phyloP scores from a whole-genome alignment of 495 filamentous ascomycete species.

The Lepraria neglecta region DNA sequence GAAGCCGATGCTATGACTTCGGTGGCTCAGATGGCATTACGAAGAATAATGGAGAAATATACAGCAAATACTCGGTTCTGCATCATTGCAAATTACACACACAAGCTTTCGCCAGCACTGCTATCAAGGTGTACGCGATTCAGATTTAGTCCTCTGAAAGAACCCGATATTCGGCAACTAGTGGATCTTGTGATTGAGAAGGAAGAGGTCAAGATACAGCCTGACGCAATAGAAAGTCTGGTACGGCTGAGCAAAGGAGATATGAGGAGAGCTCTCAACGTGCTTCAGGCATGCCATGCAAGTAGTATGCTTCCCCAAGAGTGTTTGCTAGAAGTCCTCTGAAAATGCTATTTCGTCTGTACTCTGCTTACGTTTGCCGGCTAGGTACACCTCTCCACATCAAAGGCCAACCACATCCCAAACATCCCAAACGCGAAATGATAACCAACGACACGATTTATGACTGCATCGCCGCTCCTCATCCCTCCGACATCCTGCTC shows the following conservation, averaged over 20 bases:
- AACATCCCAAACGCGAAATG: slow-evolving; percentile 57
- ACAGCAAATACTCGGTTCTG: slow-evolving; percentile 97
- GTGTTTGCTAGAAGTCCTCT: background rate
- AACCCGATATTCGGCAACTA: slow-evolving; percentile 69
- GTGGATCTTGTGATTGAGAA: slow-evolving; percentile 88
- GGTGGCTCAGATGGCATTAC: slow-evolving; percentile 92
- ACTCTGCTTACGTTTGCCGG: background rate
- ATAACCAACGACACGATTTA: slow-evolving; percentile 93
- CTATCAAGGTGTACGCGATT: slow-evolving; percentile 93
- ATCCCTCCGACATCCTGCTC: slow-evolving; percentile 77
- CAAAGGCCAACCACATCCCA: slow-evolving; percentile 46
- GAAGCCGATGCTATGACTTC: slow-evolving; percentile 98
- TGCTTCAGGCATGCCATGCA: slow-evolving; percentile 93
- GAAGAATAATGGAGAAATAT: slow-evolving; percentile 98
- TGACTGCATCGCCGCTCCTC: slow-evolving; percentile 93
- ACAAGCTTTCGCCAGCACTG: slow-evolving; percentile 93
- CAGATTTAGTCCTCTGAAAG: slow-evolving; percentile 88
- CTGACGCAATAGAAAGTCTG: slow-evolving; percentile 70
- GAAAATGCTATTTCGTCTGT: background rate
- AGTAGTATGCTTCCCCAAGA: slow-evolving; percentile 55
- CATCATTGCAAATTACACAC: slow-evolving; percentile 98
- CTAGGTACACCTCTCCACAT: slow-evolving; percentile 64
- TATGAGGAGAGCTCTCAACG: slow-evolving; percentile 91
- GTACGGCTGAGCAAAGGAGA: slow-evolving; percentile 88
- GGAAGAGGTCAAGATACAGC: slow-evolving; percentile 75